Base-by-base conservation (phyloP, 345 rosid species). In the Eucalyptus regnans region DNA sequence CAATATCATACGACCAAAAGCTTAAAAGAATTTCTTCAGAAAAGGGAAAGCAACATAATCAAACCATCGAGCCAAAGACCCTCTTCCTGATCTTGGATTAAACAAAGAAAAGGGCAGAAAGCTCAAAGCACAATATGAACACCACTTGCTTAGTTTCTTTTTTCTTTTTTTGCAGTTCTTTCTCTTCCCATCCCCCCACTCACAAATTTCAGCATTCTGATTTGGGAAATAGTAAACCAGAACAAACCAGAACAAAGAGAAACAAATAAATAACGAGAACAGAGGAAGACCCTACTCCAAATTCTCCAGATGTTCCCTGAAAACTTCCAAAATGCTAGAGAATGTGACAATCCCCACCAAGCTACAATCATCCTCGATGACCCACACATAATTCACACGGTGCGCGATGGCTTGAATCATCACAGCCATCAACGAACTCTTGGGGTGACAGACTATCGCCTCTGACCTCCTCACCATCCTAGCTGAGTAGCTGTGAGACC, bases 401-500 rank as follows among this genome's bases (percentile, higher is more conserved):
- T 96, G 96, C 43, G 99, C 93, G 84, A 96, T 94, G 54, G 99
- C 99, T 88, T 97, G 99, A 50, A 97, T 93, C 99, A 97, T 96
- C 86, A 96, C 97, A 43, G 99, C 99, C 84, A 95, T 94, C 13
- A 97, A 92, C 33, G 99, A 96, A 89, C 98, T 97, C 93, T 92
- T 94, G 2, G 94, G 92, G 60, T 93, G 94, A 86, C 99, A 96
- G 71, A 96, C 97, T 49, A 96, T 94, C 5, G 97, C 95, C 90
- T 96, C 99, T 23, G 99, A 92, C 86, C 94, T 93, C 93, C 97
- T 93, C 92, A 92, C 96, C 94, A 96, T 93, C 88, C 98, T 94
- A 3, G 96, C 95, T 4, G 96, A 94, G 87, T 93, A 94, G 62
- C 96, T 94, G 93, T 88, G 91, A 9, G 97, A 95, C 92, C 97